Percentiles rank a stretch among this genome's conserved stretches.
Evolutionary conservation across 2,329 filamentous ascomycete species (phyloP).

Genomic region (Cladophialophora psammophila): DNA sequence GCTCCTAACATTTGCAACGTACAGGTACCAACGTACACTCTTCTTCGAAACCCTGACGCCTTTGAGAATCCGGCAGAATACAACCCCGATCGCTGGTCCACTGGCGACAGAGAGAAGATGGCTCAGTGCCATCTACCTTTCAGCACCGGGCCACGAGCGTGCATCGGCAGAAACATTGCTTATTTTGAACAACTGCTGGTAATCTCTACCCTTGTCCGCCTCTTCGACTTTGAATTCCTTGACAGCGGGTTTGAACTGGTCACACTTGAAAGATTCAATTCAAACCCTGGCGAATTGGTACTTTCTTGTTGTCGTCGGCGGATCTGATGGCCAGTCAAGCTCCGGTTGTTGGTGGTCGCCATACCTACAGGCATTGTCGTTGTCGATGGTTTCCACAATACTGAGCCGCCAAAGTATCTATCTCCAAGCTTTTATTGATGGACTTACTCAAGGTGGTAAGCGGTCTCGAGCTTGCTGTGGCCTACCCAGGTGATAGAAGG

Average conservation of each 20-base stretch:
- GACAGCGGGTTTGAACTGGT: background rate
- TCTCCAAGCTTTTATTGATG: too few relatives aligned
- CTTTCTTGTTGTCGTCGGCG: background rate
- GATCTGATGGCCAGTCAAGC: background rate
- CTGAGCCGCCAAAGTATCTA: too few relatives aligned
- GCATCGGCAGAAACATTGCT: slow-evolving; percentile 73
- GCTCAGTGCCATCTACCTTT: slow-evolving; percentile 58
- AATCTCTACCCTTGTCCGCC: background rate
- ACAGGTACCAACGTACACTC: slow-evolving; percentile 28
- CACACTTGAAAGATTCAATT: background rate
- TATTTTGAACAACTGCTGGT: background rate
- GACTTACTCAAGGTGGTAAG: too few relatives aligned
- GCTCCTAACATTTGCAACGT: too few relatives aligned
- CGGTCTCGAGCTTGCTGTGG: too few relatives aligned
- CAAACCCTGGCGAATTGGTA: background rate
- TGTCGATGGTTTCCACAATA: too few relatives aligned
- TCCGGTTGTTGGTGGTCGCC: too few relatives aligned
- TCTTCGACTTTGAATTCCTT: background rate
- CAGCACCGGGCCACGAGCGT: slow-evolving; percentile 71
- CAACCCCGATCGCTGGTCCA: slow-evolving; percentile 26
- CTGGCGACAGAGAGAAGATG: slow-evolving; percentile 26
- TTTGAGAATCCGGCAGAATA: slow-evolving; percentile 23
- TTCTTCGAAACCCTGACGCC: slow-evolving; percentile 22
- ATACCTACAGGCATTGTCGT: too few relatives aligned
- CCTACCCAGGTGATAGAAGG: too few relatives aligned